Evolutionary conservation across 2,329 filamentous ascomycete genomes (phyloP).

Genomic region (Penicillium sp.): DNA sequence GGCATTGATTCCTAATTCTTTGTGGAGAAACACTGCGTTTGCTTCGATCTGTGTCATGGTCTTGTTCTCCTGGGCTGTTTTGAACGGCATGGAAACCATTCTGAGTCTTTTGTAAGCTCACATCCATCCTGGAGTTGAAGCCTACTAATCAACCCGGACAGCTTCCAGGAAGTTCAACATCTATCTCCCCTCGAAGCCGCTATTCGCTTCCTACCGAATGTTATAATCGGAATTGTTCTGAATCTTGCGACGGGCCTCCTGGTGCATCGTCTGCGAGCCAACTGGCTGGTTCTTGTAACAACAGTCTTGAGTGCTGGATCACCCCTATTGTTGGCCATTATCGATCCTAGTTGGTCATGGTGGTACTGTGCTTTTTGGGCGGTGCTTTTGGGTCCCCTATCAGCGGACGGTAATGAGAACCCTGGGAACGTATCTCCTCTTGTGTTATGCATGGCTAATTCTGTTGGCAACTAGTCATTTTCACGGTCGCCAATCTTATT

Average conservation of each 20-base stretch:
- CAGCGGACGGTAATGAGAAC: conserved; percentile 42
- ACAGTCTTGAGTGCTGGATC: conserved; percentile 41
- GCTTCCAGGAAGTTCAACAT: conserved; percentile 58
- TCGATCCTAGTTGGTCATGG: conserved; percentile 51
- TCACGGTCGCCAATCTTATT: conserved; percentile 60
- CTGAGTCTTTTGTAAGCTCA: conserved; percentile 53
- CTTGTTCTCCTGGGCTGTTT: conserved; percentile 50
- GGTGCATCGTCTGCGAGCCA: conserved; percentile 50
- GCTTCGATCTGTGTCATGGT: conserved; percentile 59
- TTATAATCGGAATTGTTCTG: conserved; percentile 42
- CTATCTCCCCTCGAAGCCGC: conserved; percentile 53
- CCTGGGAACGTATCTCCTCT: too few species aligned
- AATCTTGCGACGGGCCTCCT: conserved; percentile 54
- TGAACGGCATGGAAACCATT: conserved; percentile 55
- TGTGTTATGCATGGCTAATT: background rate
- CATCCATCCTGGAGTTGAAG: too few species aligned
- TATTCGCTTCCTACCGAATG: conserved; percentile 51
- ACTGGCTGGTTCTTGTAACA: conserved; percentile 47
- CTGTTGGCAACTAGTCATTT: conserved; percentile 45
- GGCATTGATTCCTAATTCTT: conserved; percentile 64
- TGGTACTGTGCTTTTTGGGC: conserved; percentile 53
- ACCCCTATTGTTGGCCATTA: conserved; percentile 52
- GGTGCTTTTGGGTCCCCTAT: conserved; percentile 48
- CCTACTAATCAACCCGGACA: conserved; percentile 19
- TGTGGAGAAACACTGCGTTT: conserved; percentile 65